Evolutionary conservation across 371 early-diverging fungal genomes (phyloP), one percentile per base, ranked within the genome.

Genomic region (Saksenaea vasiformis): DNA sequence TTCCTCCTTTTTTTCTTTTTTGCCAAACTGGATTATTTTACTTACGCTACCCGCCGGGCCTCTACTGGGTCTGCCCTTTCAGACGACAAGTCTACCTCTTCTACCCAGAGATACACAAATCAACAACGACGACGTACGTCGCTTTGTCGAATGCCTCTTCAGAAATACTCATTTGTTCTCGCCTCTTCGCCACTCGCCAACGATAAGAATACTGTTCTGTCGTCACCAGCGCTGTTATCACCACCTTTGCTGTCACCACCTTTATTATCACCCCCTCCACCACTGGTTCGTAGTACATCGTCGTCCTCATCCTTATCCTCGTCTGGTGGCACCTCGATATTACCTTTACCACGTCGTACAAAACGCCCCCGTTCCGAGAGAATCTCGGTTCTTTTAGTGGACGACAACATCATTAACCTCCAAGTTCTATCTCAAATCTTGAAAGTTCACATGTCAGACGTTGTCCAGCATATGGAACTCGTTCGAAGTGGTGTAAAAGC

Each of bases 381-480:
- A 59, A 61, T 39, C 61, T 68, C 27, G 51, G 51, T 47, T 47
- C 41, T 83, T 54, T 71, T 85, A 38, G 82, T 86, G 15, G 88
- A 88, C 62, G 88, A 88, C 61, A 88, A 88, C 67, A 62, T 65
- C 38, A 76, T 88, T 76, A 84, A 85, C 63, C 77, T 80, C n/a
- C 66, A 72, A 44, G 76, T 88, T n/a, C 73, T 88, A 19, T 64
- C 80, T 4, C 79, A 81, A 36, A 73, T 77, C 15, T 77, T 88
- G 56, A 64, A 71, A 68, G 77, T 77, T 56, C 75, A 85, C 70
- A 79, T 85, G 68, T 58, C 82, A 0, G 72, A 79, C 67, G 69
- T 69, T 9, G 58, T 80, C 44, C 70, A 78, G 54, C 75, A 76
- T 44, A 72, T 75, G 66, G 78, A 72, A 5, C 64, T 73, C n/a